Conservation (phyloP, 305 asterid species). For the Withania somnifera region DNA sequence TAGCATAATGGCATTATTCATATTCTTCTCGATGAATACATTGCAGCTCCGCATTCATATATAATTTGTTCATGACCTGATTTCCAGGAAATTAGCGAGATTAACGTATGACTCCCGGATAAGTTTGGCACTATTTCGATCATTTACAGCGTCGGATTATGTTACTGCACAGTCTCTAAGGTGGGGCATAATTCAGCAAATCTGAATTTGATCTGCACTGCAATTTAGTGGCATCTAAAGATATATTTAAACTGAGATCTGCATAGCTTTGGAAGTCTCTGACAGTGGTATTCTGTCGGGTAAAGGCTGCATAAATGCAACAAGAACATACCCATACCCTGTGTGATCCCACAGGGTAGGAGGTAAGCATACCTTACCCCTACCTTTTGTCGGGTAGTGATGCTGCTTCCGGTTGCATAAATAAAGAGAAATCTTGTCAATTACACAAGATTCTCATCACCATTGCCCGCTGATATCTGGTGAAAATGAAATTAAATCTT, state of each 20-base stretch:
- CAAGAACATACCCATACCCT: background rate
- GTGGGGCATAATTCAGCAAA: slow-evolving; percentile 14
- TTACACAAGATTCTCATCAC: background rate
- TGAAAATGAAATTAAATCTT: background rate
- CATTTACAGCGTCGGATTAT: slow-evolving; percentile 66
- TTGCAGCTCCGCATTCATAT: background rate
- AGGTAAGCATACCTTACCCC: background rate
- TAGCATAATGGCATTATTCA: background rate
- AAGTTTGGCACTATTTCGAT: slow-evolving; percentile 63
- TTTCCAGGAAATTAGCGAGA: slow-evolving; percentile 40
- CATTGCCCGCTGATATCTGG: background rate
- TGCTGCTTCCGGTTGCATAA: background rate
- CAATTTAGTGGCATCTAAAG: background rate
- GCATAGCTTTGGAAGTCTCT: background rate
- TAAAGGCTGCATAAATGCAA: background rate
- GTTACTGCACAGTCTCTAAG: slow-evolving; percentile 85
- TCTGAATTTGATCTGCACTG: background rate
- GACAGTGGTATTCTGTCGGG: background rate
- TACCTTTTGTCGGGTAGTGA: background rate
- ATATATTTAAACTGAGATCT: background rate
- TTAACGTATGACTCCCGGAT: slow-evolving; percentile 57
- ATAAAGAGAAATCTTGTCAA: background rate
- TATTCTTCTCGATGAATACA: background rate
- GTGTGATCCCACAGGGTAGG: background rate
- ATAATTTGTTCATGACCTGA: slow-evolving; percentile 7